Conservation (phyloP, 768 basidiomycete species). For the Porphyrellus cyaneotinctus region DNA sequence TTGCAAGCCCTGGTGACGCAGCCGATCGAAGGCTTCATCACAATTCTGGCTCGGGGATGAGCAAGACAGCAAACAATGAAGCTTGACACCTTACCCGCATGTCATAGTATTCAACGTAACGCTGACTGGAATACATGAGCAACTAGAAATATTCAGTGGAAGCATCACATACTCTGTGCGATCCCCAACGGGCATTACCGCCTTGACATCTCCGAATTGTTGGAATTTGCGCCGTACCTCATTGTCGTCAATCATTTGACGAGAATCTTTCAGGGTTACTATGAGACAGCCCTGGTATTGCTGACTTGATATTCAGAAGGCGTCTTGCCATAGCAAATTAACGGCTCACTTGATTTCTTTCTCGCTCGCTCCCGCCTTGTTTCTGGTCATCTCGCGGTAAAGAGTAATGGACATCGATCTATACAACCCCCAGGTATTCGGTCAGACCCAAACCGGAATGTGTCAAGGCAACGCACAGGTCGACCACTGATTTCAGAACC, state of each 20-base stretch:
- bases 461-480: conserved; percentile 59
- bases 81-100: conserved; percentile 53
- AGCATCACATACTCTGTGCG: conserved; percentile 50
- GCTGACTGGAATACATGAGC: conserved; percentile 52
- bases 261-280: conserved; percentile 70
- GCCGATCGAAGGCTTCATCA: conserved; percentile 72
- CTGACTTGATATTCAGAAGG: conserved; percentile 31
- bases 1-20: conserved; percentile 73
- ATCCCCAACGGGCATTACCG: conserved; percentile 60
- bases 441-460: background rate
- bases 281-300: conserved; percentile 82
- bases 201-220: conserved; percentile 87
- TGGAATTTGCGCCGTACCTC: conserved; percentile 86
- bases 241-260: conserved; percentile 73
- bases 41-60: conserved; percentile 49
- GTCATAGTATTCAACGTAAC: conserved; percentile 93
- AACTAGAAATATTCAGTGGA: background rate
- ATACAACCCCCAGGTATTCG: conserved; percentile 4
- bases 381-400: conserved; percentile 84
- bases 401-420: conserved; percentile 99
- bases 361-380: conserved; percentile 50
- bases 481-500: conserved; percentile 83
- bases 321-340: background rate
- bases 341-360: conserved; percentile 75
- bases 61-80: background rate